These are phyloP conservation scores for Collariella sp. DNA, from an alignment of 495 filamentous ascomycete genomes.

Conservation along the genomic window DNA sequence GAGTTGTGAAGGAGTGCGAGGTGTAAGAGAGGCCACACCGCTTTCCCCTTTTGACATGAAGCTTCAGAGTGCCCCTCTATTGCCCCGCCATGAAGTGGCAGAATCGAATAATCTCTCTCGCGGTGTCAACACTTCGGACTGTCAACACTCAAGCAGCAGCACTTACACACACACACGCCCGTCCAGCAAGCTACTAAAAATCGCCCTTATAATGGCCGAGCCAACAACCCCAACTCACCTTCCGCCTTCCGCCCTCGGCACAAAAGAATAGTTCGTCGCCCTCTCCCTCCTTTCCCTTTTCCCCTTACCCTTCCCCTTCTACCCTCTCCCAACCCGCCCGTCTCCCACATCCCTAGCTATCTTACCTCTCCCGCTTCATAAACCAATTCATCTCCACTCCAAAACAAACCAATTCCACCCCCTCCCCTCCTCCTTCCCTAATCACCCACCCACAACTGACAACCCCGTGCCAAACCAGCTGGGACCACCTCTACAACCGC, in stretches of 20 bases:
- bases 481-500: conserved; percentile 55
- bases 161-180: too few species aligned
- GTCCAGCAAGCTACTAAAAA: too few species aligned
- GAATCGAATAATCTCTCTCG: background rate
- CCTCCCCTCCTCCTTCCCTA: background rate
- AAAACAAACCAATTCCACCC: background rate
- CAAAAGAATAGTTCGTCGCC: conserved; percentile 56
- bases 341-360: too few species aligned
- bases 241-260: conserved; percentile 55
- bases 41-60: conserved; percentile 12
- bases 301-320: background rate
- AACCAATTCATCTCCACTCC: background rate
- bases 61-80: conserved; percentile 14
- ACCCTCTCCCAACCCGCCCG: background rate
- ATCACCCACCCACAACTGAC: background rate
- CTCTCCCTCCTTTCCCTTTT: background rate
- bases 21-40: conserved; percentile 6
- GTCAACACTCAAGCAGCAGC: background rate
- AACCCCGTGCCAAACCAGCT: conserved; percentile 36
- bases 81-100: conserved; percentile 16
- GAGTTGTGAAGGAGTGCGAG: conserved; percentile 4
- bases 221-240: conserved; percentile 37
- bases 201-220: conserved; percentile 5
- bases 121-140: background rate
- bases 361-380: too few species aligned